A percentile compares a stretch with the other conserved stretches of the same genome.
These are phyloP conservation scores for Xylaria multiplex DNA, from an alignment of 2,329 filamentous ascomycete species.

Conservation along the genomic window DNA sequence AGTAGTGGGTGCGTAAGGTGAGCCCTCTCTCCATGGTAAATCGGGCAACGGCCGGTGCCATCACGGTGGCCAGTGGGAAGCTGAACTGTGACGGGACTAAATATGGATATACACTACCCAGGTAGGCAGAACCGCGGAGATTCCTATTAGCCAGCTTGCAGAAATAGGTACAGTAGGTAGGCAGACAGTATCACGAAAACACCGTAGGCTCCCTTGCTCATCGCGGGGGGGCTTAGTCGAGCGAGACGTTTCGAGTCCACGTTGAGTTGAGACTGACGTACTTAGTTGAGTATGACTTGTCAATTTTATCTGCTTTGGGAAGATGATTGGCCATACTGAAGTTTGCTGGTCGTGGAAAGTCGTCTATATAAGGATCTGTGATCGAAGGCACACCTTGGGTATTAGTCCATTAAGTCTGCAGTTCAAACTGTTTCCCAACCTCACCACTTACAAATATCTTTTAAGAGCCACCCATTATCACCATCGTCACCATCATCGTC, in stretches of 20 bases:
- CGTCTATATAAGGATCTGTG: slow-evolving; percentile 21
- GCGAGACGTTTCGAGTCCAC: background rate
- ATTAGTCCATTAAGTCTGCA: background rate
- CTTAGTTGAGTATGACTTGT: slow-evolving; percentile 14
- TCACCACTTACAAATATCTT: background rate
- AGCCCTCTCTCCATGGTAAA: slow-evolving; percentile 13
- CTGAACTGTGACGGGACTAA: slow-evolving; percentile 30
- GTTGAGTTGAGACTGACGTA: background rate
- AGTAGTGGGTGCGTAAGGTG: slow-evolving; percentile 13
- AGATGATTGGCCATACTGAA: slow-evolving; percentile 6
- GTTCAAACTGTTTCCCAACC: background rate
- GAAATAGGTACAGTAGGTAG: slow-evolving; percentile 19
- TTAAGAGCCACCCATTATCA: background rate
- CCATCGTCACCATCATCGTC: slow-evolving; percentile 1
- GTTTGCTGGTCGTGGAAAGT: background rate
- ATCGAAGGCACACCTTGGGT: slow-evolving; percentile 1
- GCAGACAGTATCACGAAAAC: slow-evolving; percentile 16
- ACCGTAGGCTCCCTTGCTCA: slow-evolving; percentile 10
- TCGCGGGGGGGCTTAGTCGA: slow-evolving; percentile 23
- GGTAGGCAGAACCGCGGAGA: slow-evolving; percentile 28
- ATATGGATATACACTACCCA: slow-evolving; percentile 20
- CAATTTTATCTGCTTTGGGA: background rate
- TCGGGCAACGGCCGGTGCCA: slow-evolving; percentile 27
- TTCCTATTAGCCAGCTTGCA: slow-evolving; percentile 26
- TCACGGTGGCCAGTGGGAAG: slow-evolving; percentile 22